Base-by-base conservation (phyloP, 352 stramenopile species). In the Globisporangium irregulare region DNA sequence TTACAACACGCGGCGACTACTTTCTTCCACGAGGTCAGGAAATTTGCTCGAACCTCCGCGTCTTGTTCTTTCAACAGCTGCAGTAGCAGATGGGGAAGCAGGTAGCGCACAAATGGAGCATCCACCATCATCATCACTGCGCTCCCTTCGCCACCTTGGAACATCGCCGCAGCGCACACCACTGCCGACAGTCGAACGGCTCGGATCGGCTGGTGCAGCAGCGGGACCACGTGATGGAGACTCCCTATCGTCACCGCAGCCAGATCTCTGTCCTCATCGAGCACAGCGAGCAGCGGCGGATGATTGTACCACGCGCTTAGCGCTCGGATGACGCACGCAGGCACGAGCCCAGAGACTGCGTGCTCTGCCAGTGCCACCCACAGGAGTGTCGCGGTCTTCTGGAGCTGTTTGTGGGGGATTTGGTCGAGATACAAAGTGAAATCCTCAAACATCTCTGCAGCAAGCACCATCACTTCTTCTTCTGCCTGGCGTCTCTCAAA, bases 391-490 rank as follows among this genome's bases (percentile, higher is more conserved):
- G 73, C 69, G 18, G 78, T 69, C 34, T 68, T 56, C 4, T 59
- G 68, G 8, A 90, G 66, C 27, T 67, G 22, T 24, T 36, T 34
- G 3, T 12, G 3, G 4, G 69, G 34, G 64, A 87, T 71, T 0
- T 50, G 55, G 20, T 63, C 29, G 24, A 93, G 67, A 32, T 75
- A 74, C 15, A 38, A 36, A 1, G 74, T 69, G 53, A 88, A 81
- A 43, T 86, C 72, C 10, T 74, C 78, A 6, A 93, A 66, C 64
- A 93, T 90, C 7, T 78, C 69, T 14, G 76, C 76, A 8, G 86
- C 76, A 34, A 92, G 67, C 56, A 87, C 70, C 32, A 90, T n/a
- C 27, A 95, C 73, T 24, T 95, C 86, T 62, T 95, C 88, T 59
- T 92, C 81, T 25, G 55, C 71, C 53, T 65, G 57, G 4, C 69